Conservation (phyloP, 2,329 filamentous ascomycete genomes). For the Orbilia javanica region DNA sequence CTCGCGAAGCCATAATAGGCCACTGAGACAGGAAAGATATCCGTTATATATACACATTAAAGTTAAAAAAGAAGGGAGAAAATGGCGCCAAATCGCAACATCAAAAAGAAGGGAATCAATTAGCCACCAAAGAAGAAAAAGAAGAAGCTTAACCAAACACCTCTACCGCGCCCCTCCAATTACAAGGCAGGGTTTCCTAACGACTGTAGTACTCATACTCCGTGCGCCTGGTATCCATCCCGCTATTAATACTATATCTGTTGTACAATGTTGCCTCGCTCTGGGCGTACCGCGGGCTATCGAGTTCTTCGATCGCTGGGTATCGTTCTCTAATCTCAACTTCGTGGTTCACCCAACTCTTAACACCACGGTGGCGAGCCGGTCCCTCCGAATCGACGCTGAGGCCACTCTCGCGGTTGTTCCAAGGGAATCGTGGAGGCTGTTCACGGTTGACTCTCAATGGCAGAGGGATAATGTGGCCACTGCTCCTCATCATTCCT, state of each 20-base stretch:
- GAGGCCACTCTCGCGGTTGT: conserved; percentile 16
- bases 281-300: conserved; percentile 46
- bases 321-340: conserved; percentile 64
- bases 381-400: conserved; percentile 68
- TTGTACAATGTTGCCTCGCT: conserved; percentile 51
- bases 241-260: conserved; percentile 51
- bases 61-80: conserved; percentile 9
- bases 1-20: not conserved
- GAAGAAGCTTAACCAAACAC: not conserved
- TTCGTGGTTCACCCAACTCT: conserved; percentile 76
- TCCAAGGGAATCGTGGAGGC: conserved; percentile 19
- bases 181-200: not conserved
- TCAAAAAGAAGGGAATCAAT: conserved; percentile 8
- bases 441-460: conserved; percentile 11
- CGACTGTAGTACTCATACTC: conserved; percentile 51
- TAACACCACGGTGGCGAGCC: conserved; percentile 72
- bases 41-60: conserved; percentile 36
- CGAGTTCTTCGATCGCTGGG: conserved; percentile 23
- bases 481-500: conserved; percentile 12
- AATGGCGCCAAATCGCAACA: conserved; percentile 16
- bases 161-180: not conserved
- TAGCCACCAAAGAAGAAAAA: conserved; percentile 9
- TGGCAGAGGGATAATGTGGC: conserved; percentile 11
- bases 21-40: not conserved
- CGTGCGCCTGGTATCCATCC: conserved; percentile 54